Percentiles rank a stretch among this genome's conserved stretches.
phyloP scores from a whole-genome alignment of 352 stramenopile genomes.

The Pythium guiyangense region DNA sequence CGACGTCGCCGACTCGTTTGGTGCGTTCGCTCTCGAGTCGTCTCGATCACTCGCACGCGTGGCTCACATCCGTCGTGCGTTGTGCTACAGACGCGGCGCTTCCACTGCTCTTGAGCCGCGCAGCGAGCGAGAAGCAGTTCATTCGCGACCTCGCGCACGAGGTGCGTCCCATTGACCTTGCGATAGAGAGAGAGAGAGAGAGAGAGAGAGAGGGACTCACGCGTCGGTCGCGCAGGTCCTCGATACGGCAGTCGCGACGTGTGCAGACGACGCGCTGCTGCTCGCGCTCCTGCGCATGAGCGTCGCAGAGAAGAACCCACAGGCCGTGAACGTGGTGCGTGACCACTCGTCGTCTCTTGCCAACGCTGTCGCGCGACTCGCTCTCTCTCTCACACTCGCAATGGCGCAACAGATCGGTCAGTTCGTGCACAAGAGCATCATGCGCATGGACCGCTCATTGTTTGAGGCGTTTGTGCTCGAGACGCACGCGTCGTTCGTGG shows the following conservation, averaged over 20 bases:
- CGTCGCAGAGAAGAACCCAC: slow-evolving; percentile 37
- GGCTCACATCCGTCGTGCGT: not conserved
- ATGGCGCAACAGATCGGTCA: slow-evolving; percentile 26
- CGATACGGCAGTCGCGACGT: slow-evolving; percentile 30
- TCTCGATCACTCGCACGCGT: too few relatives aligned
- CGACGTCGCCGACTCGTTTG: slow-evolving; percentile 26
- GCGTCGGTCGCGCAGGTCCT: slow-evolving; percentile 29
- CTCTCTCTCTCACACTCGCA: too few relatives aligned
- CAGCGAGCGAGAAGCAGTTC: slow-evolving; percentile 72
- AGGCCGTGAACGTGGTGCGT: slow-evolving; percentile 47
- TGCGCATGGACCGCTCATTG: slow-evolving; percentile 31
- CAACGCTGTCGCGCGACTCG: too few relatives aligned
- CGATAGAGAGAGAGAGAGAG: too few relatives aligned
- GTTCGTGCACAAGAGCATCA: slow-evolving; percentile 50
- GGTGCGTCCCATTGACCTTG: slow-evolving; percentile 3
- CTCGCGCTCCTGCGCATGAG: slow-evolving; percentile 23
- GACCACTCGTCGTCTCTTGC: too few relatives aligned
- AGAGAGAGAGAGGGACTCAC: not conserved
- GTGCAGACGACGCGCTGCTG: slow-evolving; percentile 27
- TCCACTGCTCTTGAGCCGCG: slow-evolving; percentile 44
- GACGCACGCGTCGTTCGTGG: slow-evolving; percentile 37
- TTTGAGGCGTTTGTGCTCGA: slow-evolving; percentile 40
- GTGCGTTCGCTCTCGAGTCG: slow-evolving; percentile 9
- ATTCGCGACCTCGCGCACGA: slow-evolving; percentile 52
- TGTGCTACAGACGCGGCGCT: slow-evolving; percentile 28